A percentile compares a stretch with the other conserved stretches of the same genome.
Conservation (phyloP, 208 protist species). For the Trypanosomatidae sp. region DNA sequence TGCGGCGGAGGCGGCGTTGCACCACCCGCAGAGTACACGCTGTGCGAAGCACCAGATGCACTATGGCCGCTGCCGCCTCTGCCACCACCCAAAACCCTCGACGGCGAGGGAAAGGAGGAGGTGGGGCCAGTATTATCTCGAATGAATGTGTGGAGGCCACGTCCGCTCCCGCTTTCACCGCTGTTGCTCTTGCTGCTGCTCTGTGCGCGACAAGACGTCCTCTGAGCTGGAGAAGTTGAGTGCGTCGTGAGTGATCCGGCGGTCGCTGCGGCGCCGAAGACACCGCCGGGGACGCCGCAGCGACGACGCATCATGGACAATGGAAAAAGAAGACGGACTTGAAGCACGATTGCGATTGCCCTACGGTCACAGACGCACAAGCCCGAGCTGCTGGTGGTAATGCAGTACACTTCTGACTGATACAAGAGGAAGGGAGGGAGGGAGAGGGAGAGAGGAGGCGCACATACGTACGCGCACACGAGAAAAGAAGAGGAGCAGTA, state of each 20-base stretch:
- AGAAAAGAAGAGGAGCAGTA: neutral
- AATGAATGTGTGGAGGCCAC: constrained; percentile 21
- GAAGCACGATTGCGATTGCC: neutral
- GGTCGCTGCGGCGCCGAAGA: neutral
- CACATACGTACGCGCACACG: neutral
- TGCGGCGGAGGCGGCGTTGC: neutral
- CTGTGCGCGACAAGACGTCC: constrained; percentile 8
- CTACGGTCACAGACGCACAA: neutral
- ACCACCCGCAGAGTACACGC: neutral
- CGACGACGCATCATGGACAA: constrained; percentile 43
- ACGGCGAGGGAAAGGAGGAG: constrained; percentile 9
- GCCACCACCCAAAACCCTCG: neutral
- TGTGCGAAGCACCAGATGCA: neutral
- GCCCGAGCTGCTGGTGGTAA: neutral
- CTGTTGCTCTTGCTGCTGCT: constrained; percentile 12
- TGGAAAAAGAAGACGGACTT: constrained; percentile 4
- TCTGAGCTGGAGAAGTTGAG: neutral
- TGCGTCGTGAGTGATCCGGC: neutral
- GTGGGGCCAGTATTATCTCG: constrained; percentile 16
- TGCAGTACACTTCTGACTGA: neutral
- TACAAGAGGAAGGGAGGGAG: neutral
- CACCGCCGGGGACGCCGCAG: constrained; percentile 10
- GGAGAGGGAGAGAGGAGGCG: neutral
- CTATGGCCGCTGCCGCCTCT: neutral
- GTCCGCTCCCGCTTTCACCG: constrained; percentile 6